Evolutionary conservation across 2,329 filamentous ascomycete species (phyloP), one percentile per base, ranked within the genome.

Genomic region (Alternaria arbusti): DNA sequence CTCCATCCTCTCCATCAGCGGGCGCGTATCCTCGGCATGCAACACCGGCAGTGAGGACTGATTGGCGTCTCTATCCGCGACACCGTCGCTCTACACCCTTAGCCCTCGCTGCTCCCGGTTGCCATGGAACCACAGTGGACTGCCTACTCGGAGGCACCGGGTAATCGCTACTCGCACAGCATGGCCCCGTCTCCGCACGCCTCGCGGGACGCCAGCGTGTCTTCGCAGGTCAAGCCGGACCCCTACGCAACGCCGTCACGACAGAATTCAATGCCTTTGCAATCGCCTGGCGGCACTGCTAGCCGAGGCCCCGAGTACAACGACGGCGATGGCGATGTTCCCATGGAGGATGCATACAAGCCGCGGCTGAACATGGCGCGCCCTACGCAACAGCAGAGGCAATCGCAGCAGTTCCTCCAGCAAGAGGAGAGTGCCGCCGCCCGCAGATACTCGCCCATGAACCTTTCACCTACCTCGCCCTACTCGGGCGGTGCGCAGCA

Each of bases 361-460:
- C 60, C 61, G 9, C 57, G 61, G 30, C 56, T 60, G 45, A 63
- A 63, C 46, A 54, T 54, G 50, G 26, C 46, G 57, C 80, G 88
- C 70, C 89, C 92, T 46, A 89, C 89, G 79, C 91, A 94, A 77
- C 90, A 93, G 78, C 89, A 93, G 74, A 89, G 95, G 71, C 84
- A 89, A 64, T 93, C 88, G 66, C 88, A 93, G 72, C 91, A 95
- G 79, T 91, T 91, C 70, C 82, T 89, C 50, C 84, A 90, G 54
- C 71, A 75, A 90, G 92, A 95, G 75, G 89, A 92, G 63, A 96
- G 93, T 46, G 86, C 92, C 54, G 93, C 93, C 61, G 92, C 94
- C 63, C 92, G 96, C 79, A 89, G 94, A 77, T 98, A 98, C 82
- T 98, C 95, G 50, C 96, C 95, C 68, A 97, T 97, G 94, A 95